Evolutionary conservation across 2,329 filamentous ascomycete species (phyloP).

Genomic region (Cadophora sp.): DNA sequence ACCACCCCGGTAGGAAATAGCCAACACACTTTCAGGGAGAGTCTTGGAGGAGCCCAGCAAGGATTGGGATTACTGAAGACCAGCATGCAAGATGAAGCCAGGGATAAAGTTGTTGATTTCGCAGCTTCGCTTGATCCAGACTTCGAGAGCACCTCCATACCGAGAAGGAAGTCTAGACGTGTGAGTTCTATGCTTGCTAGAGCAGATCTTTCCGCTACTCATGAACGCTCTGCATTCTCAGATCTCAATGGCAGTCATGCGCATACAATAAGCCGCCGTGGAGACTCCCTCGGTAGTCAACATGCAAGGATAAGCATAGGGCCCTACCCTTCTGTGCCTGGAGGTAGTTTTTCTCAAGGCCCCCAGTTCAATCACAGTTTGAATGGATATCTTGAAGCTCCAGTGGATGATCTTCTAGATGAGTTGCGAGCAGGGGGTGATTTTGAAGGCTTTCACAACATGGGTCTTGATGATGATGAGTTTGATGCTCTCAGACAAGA

Average conservation of each 20-base stretch:
- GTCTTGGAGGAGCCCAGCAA: slow-evolving; percentile 61
- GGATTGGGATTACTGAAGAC: slow-evolving; percentile 32
- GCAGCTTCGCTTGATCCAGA: slow-evolving; percentile 77
- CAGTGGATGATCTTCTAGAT: slow-evolving; percentile 73
- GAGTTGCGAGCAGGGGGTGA: slow-evolving; percentile 67
- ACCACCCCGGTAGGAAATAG: slow-evolving; percentile 71
- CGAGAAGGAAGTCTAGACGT: slow-evolving; percentile 71
- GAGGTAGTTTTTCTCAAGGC: slow-evolving; percentile 36
- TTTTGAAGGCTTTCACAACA: slow-evolving; percentile 73
- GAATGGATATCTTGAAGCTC: slow-evolving; percentile 71
- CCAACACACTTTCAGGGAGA: slow-evolving; percentile 76
- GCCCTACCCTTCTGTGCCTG: slow-evolving; percentile 48
- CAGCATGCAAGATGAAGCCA: slow-evolving; percentile 35
- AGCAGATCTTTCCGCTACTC: slow-evolving; percentile 84
- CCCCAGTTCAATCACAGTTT: slow-evolving; percentile 52
- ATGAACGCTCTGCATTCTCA: slow-evolving; percentile 80
- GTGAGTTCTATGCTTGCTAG: slow-evolving; percentile 91
- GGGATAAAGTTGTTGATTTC: slow-evolving; percentile 59
- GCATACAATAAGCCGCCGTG: slow-evolving; percentile 50
- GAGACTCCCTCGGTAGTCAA: slow-evolving; percentile 75
- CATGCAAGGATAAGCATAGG: slow-evolving; percentile 65
- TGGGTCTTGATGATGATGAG: slow-evolving; percentile 75
- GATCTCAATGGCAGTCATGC: slow-evolving; percentile 64
- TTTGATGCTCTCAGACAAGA: slow-evolving; percentile 76
- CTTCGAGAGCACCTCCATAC: slow-evolving; percentile 58